Evolutionary conservation across 495 filamentous ascomycete species (phyloP), one percentile per base, ranked within the genome.

Genomic region (Hypoxylon rickii): DNA sequence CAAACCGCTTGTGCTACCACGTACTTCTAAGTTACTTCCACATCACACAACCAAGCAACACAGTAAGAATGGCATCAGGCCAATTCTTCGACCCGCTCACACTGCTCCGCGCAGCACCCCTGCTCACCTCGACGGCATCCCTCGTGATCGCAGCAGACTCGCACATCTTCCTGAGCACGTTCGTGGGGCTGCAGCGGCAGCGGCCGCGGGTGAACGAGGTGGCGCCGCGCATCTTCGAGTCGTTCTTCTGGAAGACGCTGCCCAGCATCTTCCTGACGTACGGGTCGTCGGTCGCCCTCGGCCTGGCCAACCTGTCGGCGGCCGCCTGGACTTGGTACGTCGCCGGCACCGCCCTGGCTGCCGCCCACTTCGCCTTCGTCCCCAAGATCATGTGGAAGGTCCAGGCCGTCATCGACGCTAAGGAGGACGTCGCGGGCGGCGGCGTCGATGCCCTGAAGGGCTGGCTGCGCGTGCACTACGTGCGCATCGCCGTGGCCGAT

Each of bases 61-160:
- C 40, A 32, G 22, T 1, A 6, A 26, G 15, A 34, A 76, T 76
- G 72, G 73, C 70, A n/a, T 74, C 70, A 31, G 61, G 62, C 7
- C 52, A 57, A 3, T 67, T 75, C 64, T 67, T 75, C 52, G 65
- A 76, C 55, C 74, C 73, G 7, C 43, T 71, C 11, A 64, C 58
- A 8, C 63, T 73, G 31, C 64, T 76, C 20, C 69, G 70, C 16
- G 39, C 68, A 4, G 64, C 66, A 10, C 74, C 74, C 2, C 63
- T 77, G 0, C 42, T 75, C 47, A 69, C 70, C n/a, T 74, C 73
- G 41, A 75, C 72, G 0, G 69, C 58, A 41, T 71, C 70, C 2
- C 63, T 77, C 16, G 64, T 58, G 29, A 69, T 63, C 49, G 68
- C 73, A 7, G 49, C 55, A 3, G 63, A 73, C 47, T 69, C 73